Evolutionary conservation across 306 rosid species (phyloP).

Genomic region (Corylus avellana): DNA sequence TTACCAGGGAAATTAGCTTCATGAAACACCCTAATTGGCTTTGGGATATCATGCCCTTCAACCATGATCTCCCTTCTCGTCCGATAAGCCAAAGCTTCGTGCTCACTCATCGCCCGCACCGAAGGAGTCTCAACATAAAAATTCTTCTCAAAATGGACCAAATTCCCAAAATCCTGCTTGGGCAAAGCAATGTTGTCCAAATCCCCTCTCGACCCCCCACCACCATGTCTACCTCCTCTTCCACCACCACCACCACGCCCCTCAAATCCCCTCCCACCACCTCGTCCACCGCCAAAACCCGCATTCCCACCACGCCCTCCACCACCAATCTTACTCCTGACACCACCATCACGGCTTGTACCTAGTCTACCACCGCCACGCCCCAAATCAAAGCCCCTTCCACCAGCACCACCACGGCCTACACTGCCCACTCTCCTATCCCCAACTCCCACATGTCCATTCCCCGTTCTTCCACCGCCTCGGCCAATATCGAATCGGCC

Average conservation of each 20-base stretch:
- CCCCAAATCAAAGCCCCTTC: conserved; percentile 5
- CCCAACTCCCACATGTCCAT: conserved; percentile 18
- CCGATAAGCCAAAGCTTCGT: conserved; percentile 61
- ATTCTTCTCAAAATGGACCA: conserved; percentile 89
- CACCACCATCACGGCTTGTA: conserved; percentile 39
- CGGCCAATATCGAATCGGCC: conserved; percentile 68
- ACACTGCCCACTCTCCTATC: conserved; percentile 24
- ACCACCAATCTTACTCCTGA: conserved; percentile 39
- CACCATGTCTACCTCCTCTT: conserved; percentile 68
- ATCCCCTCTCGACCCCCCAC: conserved; percentile 66
- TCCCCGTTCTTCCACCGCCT: conserved; percentile 36
- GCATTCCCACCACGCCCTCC: conserved; percentile 40
- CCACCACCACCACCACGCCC: conserved; percentile 46
- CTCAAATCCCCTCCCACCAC: conserved; percentile 33
- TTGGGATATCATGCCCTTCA: conserved; percentile 85
- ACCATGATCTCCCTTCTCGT: conserved; percentile 70
- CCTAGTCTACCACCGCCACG: conserved; percentile 21
- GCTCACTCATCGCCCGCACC: conserved; percentile 71
- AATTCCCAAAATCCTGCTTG: conserved; percentile 68
- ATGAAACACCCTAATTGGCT: conserved; percentile 63
- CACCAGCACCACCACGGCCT: conserved; percentile 19
- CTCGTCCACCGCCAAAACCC: conserved; percentile 38
- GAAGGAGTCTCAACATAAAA: conserved; percentile 67
- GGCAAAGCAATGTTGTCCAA: conserved; percentile 75
- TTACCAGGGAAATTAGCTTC: conserved; percentile 90